Base-by-base conservation (phyloP, 352 stramenopile species). In the Pythium volutum region DNA sequence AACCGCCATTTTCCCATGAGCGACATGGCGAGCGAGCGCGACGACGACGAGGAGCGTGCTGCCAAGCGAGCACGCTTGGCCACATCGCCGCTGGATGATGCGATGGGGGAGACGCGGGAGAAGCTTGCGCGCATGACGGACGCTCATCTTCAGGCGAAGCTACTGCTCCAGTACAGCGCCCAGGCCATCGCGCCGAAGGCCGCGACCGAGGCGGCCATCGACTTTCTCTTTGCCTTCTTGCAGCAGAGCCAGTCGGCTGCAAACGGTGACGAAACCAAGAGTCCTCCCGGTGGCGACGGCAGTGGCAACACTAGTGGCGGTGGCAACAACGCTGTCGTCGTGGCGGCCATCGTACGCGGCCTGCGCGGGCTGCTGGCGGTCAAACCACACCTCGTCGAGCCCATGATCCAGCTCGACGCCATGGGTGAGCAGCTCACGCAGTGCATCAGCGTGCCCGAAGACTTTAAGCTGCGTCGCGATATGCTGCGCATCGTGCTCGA, bases 221-320 rank as follows among this genome's bases (percentile, higher is more conserved):
- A 92, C 63, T 92, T 90, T 56, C 64, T 92, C 49, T 92, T 92
- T 62, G 81, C 82, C 29, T 92, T 92, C 55, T 59, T 90, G 29
- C 80, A 90, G 63, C 66, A 87, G 55, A 81, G 77, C 67, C 77
- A 89, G 60, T 65, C 64, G 29, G 43, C 53, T 9, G 12, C 62
- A 16, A 34, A 51, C 64, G 7, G 52, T 59, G 63, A 45, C n/a
- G 49, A 51, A 9, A 49, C 39, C 22, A 60, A 66, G 50, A 51
- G 59, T 14, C 27, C 59, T 12, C 41, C 50, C 10, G 7, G 22
- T 4, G 9, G 26, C 7, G 53, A 47, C 23, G 36, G 58, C 10
- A 50, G 36, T 6, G 60, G 53, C 34, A 59, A 59, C 14, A 54
- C 29, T 2, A 64, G 58, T 34, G 54, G 53, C 10, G 47, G 47